These are phyloP conservation scores for Cryptococcus wingfieldii DNA, from an alignment of 1,284 basidiomycete species.

Conservation along the genomic window DNA sequence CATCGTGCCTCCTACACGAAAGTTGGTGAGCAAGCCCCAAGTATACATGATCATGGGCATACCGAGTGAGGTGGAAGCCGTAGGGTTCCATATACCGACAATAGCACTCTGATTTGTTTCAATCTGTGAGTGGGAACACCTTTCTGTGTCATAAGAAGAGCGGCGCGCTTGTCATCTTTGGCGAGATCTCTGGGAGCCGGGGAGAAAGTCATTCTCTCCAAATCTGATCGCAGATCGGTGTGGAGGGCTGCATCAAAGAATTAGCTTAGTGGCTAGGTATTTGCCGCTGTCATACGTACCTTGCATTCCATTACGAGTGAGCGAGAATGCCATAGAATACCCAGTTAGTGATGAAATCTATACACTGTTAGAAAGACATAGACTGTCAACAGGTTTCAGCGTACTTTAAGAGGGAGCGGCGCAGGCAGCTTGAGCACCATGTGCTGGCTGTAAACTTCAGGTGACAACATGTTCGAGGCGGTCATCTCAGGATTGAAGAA, in stretches of 20 bases:
- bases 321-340: conserved; percentile 42
- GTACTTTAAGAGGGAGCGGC: conserved; percentile 43
- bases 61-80: conserved; percentile 43
- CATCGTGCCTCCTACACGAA: conserved; percentile 32
- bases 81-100: conserved; percentile 37
- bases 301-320: conserved; percentile 47
- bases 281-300: conserved; percentile 24
- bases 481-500: conserved; percentile 35
- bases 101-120: conserved; percentile 42
- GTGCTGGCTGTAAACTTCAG: conserved; percentile 41
- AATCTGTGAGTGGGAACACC: conserved; percentile 27
- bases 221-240: conserved; percentile 33
- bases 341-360: conserved; percentile 40
- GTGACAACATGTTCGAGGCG: conserved; percentile 36
- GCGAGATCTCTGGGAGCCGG: conserved; percentile 14
- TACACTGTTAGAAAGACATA: neutral
- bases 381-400: neutral
- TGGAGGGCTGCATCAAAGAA: conserved; percentile 36
- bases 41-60: conserved; percentile 1
- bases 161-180: conserved; percentile 5
- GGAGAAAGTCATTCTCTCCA: conserved; percentile 43
- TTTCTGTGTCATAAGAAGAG: conserved; percentile 13
- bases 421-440: conserved; percentile 41
- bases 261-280: neutral
- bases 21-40: neutral